Evolutionary conservation across 495 filamentous ascomycete species (phyloP).

Genomic region (Copromyces sp.): DNA sequence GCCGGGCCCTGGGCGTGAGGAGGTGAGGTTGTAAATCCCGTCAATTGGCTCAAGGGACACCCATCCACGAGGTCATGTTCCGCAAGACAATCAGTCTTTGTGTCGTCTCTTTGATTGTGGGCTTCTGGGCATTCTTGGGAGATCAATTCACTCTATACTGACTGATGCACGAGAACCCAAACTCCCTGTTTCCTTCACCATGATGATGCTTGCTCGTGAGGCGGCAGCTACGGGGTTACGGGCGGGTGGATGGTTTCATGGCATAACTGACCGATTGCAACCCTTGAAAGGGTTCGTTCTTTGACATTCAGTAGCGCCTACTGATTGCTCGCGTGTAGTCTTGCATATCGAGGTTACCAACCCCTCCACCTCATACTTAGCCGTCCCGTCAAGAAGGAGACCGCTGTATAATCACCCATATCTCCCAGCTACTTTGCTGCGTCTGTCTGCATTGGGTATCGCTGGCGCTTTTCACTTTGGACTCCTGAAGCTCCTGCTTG

Average conservation of each 20-base stretch:
- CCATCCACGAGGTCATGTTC: not conserved
- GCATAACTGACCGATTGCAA: conserved; percentile 9
- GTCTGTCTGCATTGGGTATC: not conserved
- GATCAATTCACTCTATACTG: too few species aligned
- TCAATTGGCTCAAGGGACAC: not conserved
- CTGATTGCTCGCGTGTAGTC: not conserved
- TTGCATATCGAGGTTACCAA: not conserved
- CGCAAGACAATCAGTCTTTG: not conserved
- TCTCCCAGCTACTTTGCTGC: conserved; percentile 7
- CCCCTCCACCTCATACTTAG: not conserved
- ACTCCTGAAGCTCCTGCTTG: not conserved
- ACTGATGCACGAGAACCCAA: not conserved
- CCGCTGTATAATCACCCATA: conserved; percentile 12
- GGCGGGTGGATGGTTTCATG: conserved; percentile 2
- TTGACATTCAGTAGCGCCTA: not conserved
- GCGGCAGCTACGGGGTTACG: not conserved
- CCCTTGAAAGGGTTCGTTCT: not conserved
- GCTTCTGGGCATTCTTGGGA: not conserved
- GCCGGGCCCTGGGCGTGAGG: not conserved
- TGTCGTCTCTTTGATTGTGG: not conserved
- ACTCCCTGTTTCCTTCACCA: not conserved
- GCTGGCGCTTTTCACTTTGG: not conserved
- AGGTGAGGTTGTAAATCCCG: not conserved
- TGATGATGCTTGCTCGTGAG: not conserved
- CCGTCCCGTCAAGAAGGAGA: conserved; percentile 5